These are phyloP conservation scores for Carex pumila DNA, from an alignment of 176 grass and related monocot genomes.

Conservation along the genomic window DNA sequence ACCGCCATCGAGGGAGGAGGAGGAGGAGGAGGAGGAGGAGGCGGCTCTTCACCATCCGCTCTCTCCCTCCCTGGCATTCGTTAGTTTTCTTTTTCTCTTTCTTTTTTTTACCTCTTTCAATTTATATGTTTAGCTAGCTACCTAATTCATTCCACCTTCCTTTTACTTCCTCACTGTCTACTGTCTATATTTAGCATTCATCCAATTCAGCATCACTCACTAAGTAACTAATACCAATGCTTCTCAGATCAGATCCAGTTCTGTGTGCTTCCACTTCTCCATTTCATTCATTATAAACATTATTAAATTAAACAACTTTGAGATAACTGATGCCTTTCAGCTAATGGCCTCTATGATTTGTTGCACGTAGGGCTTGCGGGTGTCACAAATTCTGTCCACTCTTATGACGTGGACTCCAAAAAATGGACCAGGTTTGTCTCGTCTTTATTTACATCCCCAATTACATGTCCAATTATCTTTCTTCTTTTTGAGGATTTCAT, in stretches of 20 bases:
- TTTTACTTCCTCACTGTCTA: neutral
- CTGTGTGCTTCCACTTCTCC: too few relatives aligned
- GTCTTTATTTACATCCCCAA: neutral
- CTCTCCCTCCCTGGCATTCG: slow-evolving; percentile 67
- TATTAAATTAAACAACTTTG: too few relatives aligned
- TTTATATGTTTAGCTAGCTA: neutral
- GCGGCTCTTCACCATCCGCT: slow-evolving; percentile 12
- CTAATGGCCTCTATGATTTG: too few relatives aligned
- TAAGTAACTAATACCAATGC: too few relatives aligned
- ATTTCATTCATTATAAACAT: too few relatives aligned
- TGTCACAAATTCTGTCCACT: slow-evolving; percentile 93
- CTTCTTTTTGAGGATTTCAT: too few relatives aligned
- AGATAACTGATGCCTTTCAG: too few relatives aligned
- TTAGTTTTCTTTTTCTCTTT: slow-evolving; percentile 18
- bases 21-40: neutral
- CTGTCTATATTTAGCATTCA: neutral
- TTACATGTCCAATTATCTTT: too few relatives aligned
- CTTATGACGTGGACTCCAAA: slow-evolving; percentile 65
- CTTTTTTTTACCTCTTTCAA: neutral
- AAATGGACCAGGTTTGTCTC: slow-evolving; percentile 66
- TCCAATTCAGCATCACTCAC: neutral
- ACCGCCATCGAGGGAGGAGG: slow-evolving; percentile 66
- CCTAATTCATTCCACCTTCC: neutral
- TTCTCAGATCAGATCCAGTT: neutral
- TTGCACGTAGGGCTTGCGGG: slow-evolving; percentile 60